Evolutionary conservation across 2,329 filamentous ascomycete genomes (phyloP).

Genomic region (Gaeumannomyces tritici): DNA sequence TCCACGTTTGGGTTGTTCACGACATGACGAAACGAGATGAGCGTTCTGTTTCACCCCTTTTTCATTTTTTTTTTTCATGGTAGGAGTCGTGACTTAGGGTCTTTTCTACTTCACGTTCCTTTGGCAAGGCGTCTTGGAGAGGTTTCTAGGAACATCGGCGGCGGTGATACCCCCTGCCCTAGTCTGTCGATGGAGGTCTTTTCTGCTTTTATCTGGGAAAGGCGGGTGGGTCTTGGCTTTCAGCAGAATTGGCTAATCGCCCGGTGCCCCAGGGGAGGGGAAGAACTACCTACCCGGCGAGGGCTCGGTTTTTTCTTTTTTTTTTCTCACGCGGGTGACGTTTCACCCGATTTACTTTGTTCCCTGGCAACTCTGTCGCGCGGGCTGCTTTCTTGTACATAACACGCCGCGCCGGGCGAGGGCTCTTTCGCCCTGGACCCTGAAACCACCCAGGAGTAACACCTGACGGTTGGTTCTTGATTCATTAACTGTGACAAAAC

Average conservation of each 20-base stretch:
- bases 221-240: background rate
- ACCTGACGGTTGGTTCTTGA: background rate
- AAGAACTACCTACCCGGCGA: background rate
- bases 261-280: too few species aligned
- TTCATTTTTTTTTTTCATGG: background rate
- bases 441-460: background rate
- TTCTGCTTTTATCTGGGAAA: background rate
- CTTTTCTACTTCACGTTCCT: background rate
- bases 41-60: conserved; percentile 2
- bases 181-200: background rate
- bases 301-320: background rate
- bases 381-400: background rate
- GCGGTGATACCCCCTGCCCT: conserved; percentile 5
- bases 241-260: background rate
- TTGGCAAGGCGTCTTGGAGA: background rate
- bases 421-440: background rate
- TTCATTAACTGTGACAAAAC: background rate
- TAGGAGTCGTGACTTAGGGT: background rate
- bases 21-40: conserved; percentile 5
- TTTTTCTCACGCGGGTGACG: background rate
- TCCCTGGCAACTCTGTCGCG: background rate
- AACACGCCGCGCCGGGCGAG: background rate
- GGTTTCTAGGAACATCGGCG: background rate
- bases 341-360: background rate
- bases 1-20: background rate